Evolutionary conservation across 768 basidiomycete species (phyloP), one percentile per base, ranked within the genome.

Genomic region (Termitomyces sp.): DNA sequence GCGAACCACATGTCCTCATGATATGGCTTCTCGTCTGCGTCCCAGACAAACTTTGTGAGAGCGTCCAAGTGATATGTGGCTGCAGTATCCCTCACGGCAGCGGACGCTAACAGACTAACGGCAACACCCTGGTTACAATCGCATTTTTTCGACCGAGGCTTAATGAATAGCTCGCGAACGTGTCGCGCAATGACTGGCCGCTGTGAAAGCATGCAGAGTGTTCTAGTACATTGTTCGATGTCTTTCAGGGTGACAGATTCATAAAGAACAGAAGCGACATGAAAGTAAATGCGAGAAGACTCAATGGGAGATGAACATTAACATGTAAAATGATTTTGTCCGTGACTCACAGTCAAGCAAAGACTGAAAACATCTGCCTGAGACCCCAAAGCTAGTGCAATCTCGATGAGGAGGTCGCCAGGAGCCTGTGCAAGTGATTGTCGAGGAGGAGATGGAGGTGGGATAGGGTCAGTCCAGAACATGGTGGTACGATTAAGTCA

Each of bases 1-100:
- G 85, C 82, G 59, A 87, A 80, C 89, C 89, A 92, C 85, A 92
- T 87, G 60, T 86, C 84, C 58, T 90, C 89, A 59, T 81, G 72
- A 34, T 77, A 79, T 16, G 85, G 81, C 34, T 84, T 73, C 66
- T 88, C 86, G 13, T 87, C 86, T 4, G 81, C 86, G 59, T 85
- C 85, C 89, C 89, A 92, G 36, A 80, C 71, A 63, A 91, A 91
- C 13, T 74, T 82, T 29, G 75, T 71, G 41, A 92, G 76, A 20
- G 85, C 86, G 47, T 90, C 89, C 43, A 91, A 69, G 47, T 71
- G 68, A 63, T 64, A 71, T 41, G 79, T 73, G 6, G 71, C 70
- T 8, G 84, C 86, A 9, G 80, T 72, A 22, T 73, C 65, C 22
- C 78, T 69, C 29, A 89, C 76, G 3, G 84, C 78, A 18, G 72